These are phyloP conservation scores for Rhizophagus sp. DNA, from an alignment of 192 early-diverging fungal species.

Conservation along the genomic window DNA sequence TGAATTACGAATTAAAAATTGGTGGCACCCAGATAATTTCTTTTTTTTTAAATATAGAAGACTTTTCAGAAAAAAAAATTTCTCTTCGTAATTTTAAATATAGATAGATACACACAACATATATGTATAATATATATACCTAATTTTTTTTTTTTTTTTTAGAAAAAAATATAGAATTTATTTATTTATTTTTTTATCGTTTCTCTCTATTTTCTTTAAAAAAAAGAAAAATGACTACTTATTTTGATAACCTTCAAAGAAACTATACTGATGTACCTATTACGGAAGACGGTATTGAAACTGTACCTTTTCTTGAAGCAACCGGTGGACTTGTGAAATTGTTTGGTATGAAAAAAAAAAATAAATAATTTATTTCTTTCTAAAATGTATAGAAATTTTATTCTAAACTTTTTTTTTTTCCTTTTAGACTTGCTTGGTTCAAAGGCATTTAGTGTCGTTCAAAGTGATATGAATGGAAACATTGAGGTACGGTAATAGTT, in stretches of 20 bases:
- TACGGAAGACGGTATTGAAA: conserved; percentile 68
- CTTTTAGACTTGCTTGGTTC: conserved; percentile 64
- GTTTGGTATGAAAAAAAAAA: conserved; percentile 55
- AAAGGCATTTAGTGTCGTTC: conserved; percentile 82
- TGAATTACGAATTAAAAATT: too few species aligned
- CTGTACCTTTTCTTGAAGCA: conserved; percentile 75
- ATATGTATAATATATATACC: too few species aligned
- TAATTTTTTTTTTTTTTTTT: too few species aligned
- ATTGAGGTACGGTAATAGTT: conserved; percentile 63
- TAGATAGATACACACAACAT: too few species aligned
- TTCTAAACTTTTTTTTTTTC: background rate
- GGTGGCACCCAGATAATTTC: too few species aligned
- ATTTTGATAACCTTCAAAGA: conserved; percentile 64
- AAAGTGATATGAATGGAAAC: conserved; percentile 92
- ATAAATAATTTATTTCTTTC: background rate
- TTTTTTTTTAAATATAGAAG: too few species aligned
- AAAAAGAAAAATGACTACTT: conserved; percentile 39
- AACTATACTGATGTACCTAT: conserved; percentile 69
- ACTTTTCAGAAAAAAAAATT: too few species aligned
- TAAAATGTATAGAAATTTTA: background rate
- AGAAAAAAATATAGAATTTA: too few species aligned
- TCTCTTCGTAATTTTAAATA: too few species aligned
- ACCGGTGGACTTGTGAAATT: conserved; percentile 75
- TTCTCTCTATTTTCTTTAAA: too few species aligned
- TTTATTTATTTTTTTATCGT: too few species aligned